Percentiles rank a stretch among this genome's conserved stretches.
These are phyloP conservation scores for Botrytis tulipae DNA, from an alignment of 2,329 filamentous ascomycete species.

Conservation along the genomic window DNA sequence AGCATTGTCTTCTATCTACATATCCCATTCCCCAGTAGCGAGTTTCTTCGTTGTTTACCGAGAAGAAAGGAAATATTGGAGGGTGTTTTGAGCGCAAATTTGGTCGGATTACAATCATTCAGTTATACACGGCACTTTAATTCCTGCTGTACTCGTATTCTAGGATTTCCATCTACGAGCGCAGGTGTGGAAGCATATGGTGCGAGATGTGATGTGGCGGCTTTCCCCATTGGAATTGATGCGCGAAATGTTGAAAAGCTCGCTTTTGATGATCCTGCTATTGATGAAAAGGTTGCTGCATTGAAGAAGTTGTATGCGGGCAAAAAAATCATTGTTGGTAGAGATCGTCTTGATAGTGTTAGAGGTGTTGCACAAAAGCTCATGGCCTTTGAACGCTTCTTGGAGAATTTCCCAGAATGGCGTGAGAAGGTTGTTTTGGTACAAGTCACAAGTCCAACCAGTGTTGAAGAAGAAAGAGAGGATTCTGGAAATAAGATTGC, in stretches of 20 bases:
- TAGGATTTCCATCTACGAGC: conserved; percentile 85
- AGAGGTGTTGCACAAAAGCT: conserved; percentile 94
- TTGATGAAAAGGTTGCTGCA: conserved; percentile 68
- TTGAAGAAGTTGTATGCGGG: conserved; percentile 78
- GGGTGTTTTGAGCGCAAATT: conserved; percentile 84
- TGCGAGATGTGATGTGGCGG: conserved; percentile 82
- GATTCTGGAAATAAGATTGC: conserved; percentile 77
- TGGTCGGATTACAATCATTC: conserved; percentile 93
- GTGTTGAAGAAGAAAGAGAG: conserved; percentile 74
- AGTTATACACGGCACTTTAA: conserved; percentile 94
- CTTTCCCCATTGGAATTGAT: conserved; percentile 94
- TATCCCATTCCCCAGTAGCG: conserved; percentile 91
- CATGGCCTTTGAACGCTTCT: conserved; percentile 88
- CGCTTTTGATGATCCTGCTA: conserved; percentile 69
- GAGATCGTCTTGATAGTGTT: conserved; percentile 90
- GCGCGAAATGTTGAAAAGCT: conserved; percentile 72
- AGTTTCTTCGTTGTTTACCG: conserved; percentile 86
- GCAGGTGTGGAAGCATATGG: conserved; percentile 87
- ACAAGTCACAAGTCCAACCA: conserved; percentile 88
- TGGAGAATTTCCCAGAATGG: conserved; percentile 90
- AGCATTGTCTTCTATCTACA: conserved; percentile 96
- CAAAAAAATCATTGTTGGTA: conserved; percentile 92
- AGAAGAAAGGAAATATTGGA: conserved; percentile 87
- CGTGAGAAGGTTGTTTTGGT: conserved; percentile 88
- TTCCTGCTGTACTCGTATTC: conserved; percentile 86